Conservation (phyloP, 805 yeast genomes). For the Candida dendrica region DNA sequence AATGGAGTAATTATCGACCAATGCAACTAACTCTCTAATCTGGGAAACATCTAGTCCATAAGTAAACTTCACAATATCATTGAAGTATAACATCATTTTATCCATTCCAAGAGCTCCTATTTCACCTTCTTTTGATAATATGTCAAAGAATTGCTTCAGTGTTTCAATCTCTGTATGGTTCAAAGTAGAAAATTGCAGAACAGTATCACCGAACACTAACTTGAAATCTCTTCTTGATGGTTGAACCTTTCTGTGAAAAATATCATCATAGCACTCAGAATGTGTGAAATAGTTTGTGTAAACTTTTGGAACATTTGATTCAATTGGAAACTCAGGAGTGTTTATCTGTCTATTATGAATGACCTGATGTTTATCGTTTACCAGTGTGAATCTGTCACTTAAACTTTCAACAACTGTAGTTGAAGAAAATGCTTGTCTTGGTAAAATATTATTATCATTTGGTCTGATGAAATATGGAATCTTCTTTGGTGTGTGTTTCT, state of each 20-base stretch:
- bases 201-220: conserved; percentile 5
- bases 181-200: conserved; percentile 2
- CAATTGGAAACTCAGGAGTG: neutral
- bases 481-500: neutral
- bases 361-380: neutral
- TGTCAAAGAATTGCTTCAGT: neutral
- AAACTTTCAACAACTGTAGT: conserved; percentile 21
- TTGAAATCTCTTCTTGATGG: conserved; percentile 8
- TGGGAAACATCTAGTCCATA: conserved; percentile 5
- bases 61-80: conserved; percentile 10
- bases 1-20: conserved; percentile 14
- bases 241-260: neutral
- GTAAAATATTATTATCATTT: conserved; percentile 2
- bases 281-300: neutral
- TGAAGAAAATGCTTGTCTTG: conserved; percentile 15
- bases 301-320: no score
- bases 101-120: conserved; percentile 2
- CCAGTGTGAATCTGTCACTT: conserved; percentile 13
- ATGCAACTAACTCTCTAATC: conserved; percentile 8
- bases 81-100: conserved; percentile 5
- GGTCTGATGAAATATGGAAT: neutral
- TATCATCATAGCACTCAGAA: neutral
- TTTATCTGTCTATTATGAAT: neutral
- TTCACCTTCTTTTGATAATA: conserved; percentile 1
- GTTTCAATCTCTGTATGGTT: conserved; percentile 1